Evolutionary conservation across 306 rosid genomes (phyloP), one percentile per base, ranked within the genome.

Genomic region (Dryas drummondii): DNA sequence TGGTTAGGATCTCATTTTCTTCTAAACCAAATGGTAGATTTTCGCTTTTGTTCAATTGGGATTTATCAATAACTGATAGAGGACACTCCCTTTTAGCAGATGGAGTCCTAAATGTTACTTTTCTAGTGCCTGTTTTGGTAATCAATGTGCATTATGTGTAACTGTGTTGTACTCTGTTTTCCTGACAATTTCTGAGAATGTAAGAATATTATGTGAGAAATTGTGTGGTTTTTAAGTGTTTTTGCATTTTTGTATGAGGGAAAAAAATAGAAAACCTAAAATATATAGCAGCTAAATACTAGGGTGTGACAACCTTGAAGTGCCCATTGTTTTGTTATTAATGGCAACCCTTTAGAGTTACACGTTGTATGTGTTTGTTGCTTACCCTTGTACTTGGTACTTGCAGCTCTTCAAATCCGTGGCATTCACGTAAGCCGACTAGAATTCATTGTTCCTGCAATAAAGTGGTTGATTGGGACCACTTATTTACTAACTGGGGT

Each of bases 401-500:
- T 55, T 79, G 68, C 88, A 89, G 94, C 76, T 87, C 90, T 77
- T 78, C 86, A 37, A 80, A 83, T 75, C 71, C 80, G 17, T 67
- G 86, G 87, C 56, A 70, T 76, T 83, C 60, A 5, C 64, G 70
- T 8, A 75, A 71, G 41, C 54, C 80, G 6, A 57, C 60, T 62
- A 86, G 81, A 61, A 76, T 79, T 63, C 72, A 57, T 64, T 68
- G 48, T 72, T 70, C 85, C 8, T 82, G 83, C 66, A 78, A 80
- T 79, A 89, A 86, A 68, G 86, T 74, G 49, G 82, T 81, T 2
- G 71, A 77, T 32, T 86, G 85, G 77, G 88, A 81, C 71, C 81
- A 62, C 50, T 66, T 86, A 53, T 63, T 82, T 45, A 83, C 86
- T 71, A 85, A 86, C 79, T 87, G 89, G 93, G 86, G 93, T 46